Percentiles rank a stretch among this genome's conserved stretches.
Evolutionary conservation across 768 basidiomycete species (phyloP).

Genomic region (Paxillus involutus): DNA sequence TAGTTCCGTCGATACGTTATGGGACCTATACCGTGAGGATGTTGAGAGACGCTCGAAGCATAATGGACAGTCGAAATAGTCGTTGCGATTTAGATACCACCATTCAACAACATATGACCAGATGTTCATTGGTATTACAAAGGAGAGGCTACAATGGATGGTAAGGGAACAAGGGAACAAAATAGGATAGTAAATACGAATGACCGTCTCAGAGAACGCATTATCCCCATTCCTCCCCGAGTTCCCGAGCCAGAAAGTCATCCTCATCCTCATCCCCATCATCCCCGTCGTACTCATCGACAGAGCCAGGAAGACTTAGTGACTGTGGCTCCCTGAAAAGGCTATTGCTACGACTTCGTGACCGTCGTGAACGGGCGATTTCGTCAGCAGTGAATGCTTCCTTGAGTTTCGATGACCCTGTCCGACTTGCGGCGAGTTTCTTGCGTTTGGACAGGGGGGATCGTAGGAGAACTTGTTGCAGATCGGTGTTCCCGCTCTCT

Average conservation of each 20-base stretch:
- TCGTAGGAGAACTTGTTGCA: conserved; percentile 44
- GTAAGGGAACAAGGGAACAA: conserved; percentile 14
- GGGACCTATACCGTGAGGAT: conserved; percentile 52
- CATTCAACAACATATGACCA: not conserved
- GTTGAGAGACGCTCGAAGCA: conserved; percentile 22
- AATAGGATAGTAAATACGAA: conserved; percentile 1
- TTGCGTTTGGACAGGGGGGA: conserved; percentile 83
- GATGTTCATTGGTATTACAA: conserved; percentile 13
- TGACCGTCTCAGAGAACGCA: not conserved
- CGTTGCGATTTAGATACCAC: not conserved
- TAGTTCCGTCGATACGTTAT: conserved; percentile 51
- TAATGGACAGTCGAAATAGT: not conserved
- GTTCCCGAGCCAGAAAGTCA: conserved; percentile 78
- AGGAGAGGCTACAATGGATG: conserved; percentile 15
- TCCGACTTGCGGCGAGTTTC: conserved; percentile 66
- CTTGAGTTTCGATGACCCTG: conserved; percentile 66
- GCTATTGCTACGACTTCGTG: conserved; percentile 25
- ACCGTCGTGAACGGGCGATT: conserved; percentile 23
- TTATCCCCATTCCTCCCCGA: conserved; percentile 80
- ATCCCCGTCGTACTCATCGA: conserved; percentile 50
- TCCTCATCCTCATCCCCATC: conserved; percentile 59
- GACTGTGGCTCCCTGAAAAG: conserved; percentile 6
- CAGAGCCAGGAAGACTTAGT: conserved; percentile 20
- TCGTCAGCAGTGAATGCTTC: conserved; percentile 62
- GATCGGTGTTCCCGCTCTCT: conserved; percentile 43